A percentile compares a stretch with the other conserved stretches of the same genome.
Conservation (phyloP, 164 flowering plant genomes). For the Chimonanthus salicifolius region DNA sequence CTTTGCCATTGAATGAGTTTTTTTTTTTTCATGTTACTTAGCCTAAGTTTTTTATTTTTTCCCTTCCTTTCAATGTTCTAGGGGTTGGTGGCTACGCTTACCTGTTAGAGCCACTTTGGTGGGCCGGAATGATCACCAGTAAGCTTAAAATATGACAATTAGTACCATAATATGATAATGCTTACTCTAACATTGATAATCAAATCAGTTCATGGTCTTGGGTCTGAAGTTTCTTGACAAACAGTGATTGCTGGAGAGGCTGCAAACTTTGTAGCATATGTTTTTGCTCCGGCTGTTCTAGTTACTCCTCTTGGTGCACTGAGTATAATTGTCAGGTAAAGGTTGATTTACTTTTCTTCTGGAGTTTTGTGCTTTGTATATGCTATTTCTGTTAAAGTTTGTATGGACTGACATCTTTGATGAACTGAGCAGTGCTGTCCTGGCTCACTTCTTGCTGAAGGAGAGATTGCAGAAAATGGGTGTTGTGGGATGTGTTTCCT, state of each 20-base stretch:
- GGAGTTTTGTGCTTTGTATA: neutral
- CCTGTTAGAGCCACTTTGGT: conserved; percentile 88
- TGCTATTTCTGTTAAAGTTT: neutral
- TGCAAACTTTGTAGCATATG: conserved; percentile 89
- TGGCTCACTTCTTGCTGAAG: conserved; percentile 86
- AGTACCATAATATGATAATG: neutral
- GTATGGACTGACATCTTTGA: conserved; percentile 4
- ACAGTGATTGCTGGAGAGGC: conserved; percentile 90
- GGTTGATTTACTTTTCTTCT: neutral
- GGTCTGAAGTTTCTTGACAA: conserved; percentile 7
- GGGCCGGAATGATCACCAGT: conserved; percentile 94
- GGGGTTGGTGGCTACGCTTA: conserved; percentile 86
- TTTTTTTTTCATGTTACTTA: neutral
- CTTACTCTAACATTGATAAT: neutral
- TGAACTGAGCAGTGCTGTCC: conserved; percentile 53
- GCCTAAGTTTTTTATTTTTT: neutral
- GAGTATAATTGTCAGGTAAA: conserved; percentile 87
- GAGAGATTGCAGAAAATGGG: conserved; percentile 76
- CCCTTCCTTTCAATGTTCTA: conserved; percentile 17
- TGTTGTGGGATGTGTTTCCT: conserved; percentile 72
- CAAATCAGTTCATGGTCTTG: conserved; percentile 5
- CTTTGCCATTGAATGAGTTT: neutral
- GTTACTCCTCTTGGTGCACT: conserved; percentile 94
- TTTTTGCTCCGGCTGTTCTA: conserved; percentile 91
- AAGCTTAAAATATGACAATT: conserved; percentile 13